phyloP scores from a whole-genome alignment of 331 rosid species.

The Quercus lobata region DNA sequence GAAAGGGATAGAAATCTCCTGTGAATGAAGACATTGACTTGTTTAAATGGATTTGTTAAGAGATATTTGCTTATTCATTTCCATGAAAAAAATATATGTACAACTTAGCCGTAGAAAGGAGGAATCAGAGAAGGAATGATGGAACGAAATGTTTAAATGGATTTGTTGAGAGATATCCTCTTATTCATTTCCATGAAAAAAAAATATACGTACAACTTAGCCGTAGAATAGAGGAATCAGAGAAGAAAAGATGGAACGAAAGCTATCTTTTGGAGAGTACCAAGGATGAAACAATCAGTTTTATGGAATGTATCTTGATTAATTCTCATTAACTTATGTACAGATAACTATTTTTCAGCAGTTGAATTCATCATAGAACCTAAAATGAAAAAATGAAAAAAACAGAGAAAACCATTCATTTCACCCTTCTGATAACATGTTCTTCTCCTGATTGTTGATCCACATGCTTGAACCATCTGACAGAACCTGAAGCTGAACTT shows the following conservation, averaged over 20 bases:
- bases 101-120: background rate
- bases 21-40: background rate
- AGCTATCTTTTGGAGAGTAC: background rate
- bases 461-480: conserved; percentile 70
- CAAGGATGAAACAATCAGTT: background rate
- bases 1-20: background rate
- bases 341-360: background rate
- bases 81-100: background rate
- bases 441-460: conserved; percentile 88
- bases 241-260: background rate
- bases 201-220: background rate
- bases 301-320: background rate
- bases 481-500: conserved; percentile 13
- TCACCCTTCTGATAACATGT: conserved; percentile 48
- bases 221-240: background rate
- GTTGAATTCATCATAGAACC: background rate
- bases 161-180: background rate
- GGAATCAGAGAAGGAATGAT: background rate
- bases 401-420: background rate
- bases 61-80: background rate
- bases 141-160: background rate
- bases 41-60: background rate
- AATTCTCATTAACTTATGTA: background rate
- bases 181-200: background rate
- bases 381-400: background rate